A percentile compares a stretch with the other conserved stretches of the same genome.
phyloP scores from a whole-genome alignment of 805 yeast species.

The Myxozyma mucilagina region DNA sequence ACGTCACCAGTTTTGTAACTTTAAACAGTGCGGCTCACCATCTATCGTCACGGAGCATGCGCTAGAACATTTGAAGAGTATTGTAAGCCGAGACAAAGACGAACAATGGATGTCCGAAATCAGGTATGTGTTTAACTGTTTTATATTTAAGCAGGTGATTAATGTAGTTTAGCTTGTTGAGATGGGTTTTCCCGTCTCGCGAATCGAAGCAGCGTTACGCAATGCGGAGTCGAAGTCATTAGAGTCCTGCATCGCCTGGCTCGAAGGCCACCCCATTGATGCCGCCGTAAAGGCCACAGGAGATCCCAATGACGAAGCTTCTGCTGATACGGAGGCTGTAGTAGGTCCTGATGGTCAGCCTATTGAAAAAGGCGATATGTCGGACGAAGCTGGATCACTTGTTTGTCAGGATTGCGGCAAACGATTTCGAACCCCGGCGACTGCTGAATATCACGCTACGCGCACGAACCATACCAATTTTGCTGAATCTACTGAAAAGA shows the following conservation, averaged over 20 bases:
- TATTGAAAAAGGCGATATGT: constrained; percentile 24
- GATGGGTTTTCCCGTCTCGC: constrained; percentile 40
- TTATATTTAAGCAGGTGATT: not conserved
- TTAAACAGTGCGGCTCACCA: not conserved
- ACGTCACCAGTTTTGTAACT: no score
- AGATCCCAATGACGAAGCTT: constrained; percentile 1
- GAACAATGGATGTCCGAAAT: constrained; percentile 19
- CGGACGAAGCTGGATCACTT: constrained; percentile 31
- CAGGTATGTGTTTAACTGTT: constrained; percentile 2
- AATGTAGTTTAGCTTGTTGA: constrained; percentile 26
- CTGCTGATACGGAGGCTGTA: constrained; percentile 1
- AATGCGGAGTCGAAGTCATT: constrained; percentile 28
- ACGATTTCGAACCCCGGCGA: constrained; percentile 25
- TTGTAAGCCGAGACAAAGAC: not conserved
- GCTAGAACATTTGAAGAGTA: not conserved
- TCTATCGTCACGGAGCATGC: not conserved
- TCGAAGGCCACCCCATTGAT: constrained; percentile 37
- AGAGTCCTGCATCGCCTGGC: constrained; percentile 41
- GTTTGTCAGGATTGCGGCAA: constrained; percentile 31
- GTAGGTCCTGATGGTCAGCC: constrained; percentile 21
- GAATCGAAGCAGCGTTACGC: constrained; percentile 38
- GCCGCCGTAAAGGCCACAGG: constrained; percentile 30
- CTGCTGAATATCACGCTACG: constrained; percentile 31
- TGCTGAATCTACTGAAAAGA: constrained; percentile 28
- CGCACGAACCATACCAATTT: constrained; percentile 25